Conservation (phyloP, 192 early-diverging fungal genomes). For the Lunasporangiospora selenospora region DNA sequence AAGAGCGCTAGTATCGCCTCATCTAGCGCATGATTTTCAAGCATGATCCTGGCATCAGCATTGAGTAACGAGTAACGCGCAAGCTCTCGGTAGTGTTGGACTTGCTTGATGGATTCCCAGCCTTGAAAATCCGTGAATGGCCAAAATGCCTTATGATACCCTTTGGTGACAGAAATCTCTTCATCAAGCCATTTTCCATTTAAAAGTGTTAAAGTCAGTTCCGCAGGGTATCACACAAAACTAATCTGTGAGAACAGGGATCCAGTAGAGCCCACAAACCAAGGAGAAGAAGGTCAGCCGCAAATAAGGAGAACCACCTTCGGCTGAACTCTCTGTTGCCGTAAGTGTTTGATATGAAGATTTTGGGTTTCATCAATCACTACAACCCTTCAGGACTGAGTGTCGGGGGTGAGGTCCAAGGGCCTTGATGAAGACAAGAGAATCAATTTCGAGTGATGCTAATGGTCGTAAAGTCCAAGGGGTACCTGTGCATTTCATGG, state of each 20-base stretch:
- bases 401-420: constrained; percentile 5
- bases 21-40: constrained; percentile 6
- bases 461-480: background rate
- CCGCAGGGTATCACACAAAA: constrained; percentile 23
- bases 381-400: constrained; percentile 2
- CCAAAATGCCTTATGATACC: background rate
- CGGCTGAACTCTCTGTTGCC: background rate
- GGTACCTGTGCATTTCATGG: background rate
- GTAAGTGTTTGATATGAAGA: constrained; percentile 14
- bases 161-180: constrained; percentile 11
- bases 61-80: constrained; percentile 16
- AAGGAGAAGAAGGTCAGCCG: constrained; percentile 27
- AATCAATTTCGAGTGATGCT: constrained; percentile 3
- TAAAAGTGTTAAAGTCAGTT: constrained; percentile 19
- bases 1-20: constrained; percentile 9
- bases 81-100: constrained; percentile 16
- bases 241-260: background rate
- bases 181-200: constrained; percentile 21
- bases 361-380: constrained; percentile 37
- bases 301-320: background rate
- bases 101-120: constrained; percentile 25
- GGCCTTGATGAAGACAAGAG: constrained; percentile 12
- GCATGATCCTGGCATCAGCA: background rate
- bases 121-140: constrained; percentile 33
- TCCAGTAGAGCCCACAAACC: constrained; percentile 13